A percentile compares a stretch with the other conserved stretches of the same genome.
Conservation (phyloP, 2,329 filamentous ascomycete genomes). For the Epichloe festucae region DNA sequence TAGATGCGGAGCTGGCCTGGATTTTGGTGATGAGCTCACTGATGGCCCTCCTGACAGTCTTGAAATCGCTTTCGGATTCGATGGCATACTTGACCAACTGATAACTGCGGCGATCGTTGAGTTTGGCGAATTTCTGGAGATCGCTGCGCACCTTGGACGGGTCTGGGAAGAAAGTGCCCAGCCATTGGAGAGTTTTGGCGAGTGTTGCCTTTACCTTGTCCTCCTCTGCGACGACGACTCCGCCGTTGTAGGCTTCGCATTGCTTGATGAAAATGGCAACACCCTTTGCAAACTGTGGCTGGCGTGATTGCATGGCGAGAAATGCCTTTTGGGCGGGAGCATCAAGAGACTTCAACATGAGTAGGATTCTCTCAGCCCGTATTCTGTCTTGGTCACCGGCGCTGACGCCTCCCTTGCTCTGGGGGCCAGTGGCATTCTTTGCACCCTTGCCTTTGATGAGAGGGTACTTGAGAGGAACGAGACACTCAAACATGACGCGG, state of each 20-base stretch:
- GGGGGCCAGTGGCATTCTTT: constrained; percentile 48
- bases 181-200: constrained; percentile 56
- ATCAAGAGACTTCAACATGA: constrained; percentile 69
- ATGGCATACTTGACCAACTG: constrained; percentile 80
- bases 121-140: constrained; percentile 79
- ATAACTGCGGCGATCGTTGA: constrained; percentile 81
- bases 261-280: constrained; percentile 64
- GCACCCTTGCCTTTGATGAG: constrained; percentile 45
- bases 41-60: constrained; percentile 78
- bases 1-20: constrained; percentile 50
- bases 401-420: constrained; percentile 25
- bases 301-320: constrained; percentile 70
- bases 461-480: constrained; percentile 84
- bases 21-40: constrained; percentile 80
- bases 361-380: constrained; percentile 69
- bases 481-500: constrained; percentile 70
- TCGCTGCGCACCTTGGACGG: constrained; percentile 57
- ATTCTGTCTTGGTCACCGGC: constrained; percentile 61
- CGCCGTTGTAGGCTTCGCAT: constrained; percentile 86
- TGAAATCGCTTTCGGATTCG: constrained; percentile 77
- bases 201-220: constrained; percentile 59
- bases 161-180: constrained; percentile 68
- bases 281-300: constrained; percentile 59
- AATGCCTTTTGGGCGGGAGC: constrained; percentile 72
- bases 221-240: constrained; percentile 61